A percentile compares a stretch with the other conserved stretches of the same genome.
phyloP scores from a whole-genome alignment of 441 rosid species.

The Aleurites moluccanus region DNA sequence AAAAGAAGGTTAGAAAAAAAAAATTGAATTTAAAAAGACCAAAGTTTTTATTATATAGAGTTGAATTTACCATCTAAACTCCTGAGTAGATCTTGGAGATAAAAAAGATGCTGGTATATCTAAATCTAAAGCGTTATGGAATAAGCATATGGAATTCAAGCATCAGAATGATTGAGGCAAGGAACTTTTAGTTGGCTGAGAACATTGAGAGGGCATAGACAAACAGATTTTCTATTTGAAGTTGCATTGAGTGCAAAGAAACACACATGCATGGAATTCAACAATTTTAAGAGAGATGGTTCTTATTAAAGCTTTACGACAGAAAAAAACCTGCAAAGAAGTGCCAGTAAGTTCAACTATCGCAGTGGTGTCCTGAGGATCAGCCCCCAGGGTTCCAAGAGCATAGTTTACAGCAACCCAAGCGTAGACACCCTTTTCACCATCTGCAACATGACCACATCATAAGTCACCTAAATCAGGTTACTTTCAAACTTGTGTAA shows the following conservation, averaged over 20 bases:
- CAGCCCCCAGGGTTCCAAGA: conserved; percentile 45
- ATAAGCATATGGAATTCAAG: not conserved
- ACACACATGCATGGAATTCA: not conserved
- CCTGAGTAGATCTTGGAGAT: no score
- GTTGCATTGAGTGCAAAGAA: not conserved
- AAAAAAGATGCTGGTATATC: not conserved
- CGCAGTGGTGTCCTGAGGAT: conserved; percentile 43
- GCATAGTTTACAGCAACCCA: conserved; percentile 52
- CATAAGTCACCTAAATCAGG: not conserved
- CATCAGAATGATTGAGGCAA: not conserved
- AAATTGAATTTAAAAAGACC: not conserved
- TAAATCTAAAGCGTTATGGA: not conserved
- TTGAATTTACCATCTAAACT: not conserved
- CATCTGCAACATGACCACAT: conserved; percentile 30
- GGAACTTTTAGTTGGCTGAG: not conserved
- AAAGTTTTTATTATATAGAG: not conserved
- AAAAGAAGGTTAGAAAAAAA: not conserved
- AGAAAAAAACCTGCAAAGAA: conserved; percentile 44
- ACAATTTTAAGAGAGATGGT: not conserved
- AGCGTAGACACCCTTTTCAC: conserved; percentile 41
- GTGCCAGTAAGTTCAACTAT: conserved; percentile 44
- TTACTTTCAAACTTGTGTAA: not conserved
- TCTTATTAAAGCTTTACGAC: not conserved
- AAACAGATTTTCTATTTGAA: not conserved
- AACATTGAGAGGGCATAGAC: not conserved